Evolutionary conservation across 108 stramenopile species (phyloP).

Genomic region (Hondaea fermentalgiana): DNA sequence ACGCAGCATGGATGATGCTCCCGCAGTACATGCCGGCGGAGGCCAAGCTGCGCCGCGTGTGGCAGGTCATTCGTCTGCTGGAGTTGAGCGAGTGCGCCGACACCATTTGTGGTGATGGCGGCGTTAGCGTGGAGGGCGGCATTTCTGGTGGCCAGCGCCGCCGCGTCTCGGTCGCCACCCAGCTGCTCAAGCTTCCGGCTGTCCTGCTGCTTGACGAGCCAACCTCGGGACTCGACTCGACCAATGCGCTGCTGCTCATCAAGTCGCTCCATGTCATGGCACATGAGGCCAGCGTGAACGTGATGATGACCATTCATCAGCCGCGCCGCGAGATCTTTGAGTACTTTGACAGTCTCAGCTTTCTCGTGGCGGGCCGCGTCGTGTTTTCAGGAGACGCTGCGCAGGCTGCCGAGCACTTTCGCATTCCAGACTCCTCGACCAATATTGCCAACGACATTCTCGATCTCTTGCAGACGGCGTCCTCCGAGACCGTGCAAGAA

Average conservation of each 20-base stretch:
- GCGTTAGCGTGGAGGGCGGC: constrained; percentile 18
- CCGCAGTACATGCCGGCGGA: neutral
- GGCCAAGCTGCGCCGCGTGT: neutral
- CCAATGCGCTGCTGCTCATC: constrained; percentile 61
- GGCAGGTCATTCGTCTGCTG: neutral
- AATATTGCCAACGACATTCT: neutral
- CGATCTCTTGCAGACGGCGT: neutral
- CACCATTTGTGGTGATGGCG: neutral
- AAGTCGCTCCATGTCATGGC: constrained; percentile 60
- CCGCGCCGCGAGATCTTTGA: constrained; percentile 74
- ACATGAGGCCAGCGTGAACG: constrained; percentile 48
- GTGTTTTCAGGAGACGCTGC: neutral
- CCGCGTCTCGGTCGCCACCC: constrained; percentile 40
- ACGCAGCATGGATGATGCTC: constrained; percentile 9
- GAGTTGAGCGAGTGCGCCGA: neutral
- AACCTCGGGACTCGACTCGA: constrained; percentile 67
- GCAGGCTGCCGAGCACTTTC: neutral
- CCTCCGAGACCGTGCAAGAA: neutral
- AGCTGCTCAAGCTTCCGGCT: constrained; percentile 36
- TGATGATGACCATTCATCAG: constrained; percentile 82
- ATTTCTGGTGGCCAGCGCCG: constrained; percentile 46
- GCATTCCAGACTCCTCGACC: neutral
- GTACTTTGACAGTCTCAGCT: constrained; percentile 60
- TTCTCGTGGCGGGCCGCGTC: constrained; percentile 30
- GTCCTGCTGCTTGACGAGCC: constrained; percentile 48